Conservation (phyloP, 129 eudicot species). For the Pittosporum tobira region DNA sequence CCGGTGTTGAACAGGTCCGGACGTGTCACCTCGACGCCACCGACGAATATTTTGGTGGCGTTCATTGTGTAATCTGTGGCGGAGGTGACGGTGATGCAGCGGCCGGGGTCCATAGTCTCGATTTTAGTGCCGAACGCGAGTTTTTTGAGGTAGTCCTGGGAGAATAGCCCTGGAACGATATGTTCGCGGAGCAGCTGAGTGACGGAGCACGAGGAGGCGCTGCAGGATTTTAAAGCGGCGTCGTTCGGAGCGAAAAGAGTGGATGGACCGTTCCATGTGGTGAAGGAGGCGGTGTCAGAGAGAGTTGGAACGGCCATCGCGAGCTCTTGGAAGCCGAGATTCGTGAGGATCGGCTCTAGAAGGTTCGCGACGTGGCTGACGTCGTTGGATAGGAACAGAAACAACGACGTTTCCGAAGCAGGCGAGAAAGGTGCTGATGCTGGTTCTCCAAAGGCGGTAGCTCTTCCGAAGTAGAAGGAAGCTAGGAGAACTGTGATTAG, state of each 20-base stretch:
- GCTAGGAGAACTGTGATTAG: conserved; percentile 27
- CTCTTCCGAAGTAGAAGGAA: conserved; percentile 24
- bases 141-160: conserved; percentile 46
- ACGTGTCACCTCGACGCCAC: conserved; percentile 60
- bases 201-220: conserved; percentile 50
- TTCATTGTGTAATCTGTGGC: conserved; percentile 22
- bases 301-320: conserved; percentile 51
- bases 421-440: conserved; percentile 22
- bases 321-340: conserved; percentile 55
- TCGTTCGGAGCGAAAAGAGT: conserved; percentile 78
- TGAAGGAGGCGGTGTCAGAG: conserved; percentile 38
- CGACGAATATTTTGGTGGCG: conserved; percentile 45
- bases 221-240: conserved; percentile 51
- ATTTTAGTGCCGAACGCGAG: conserved; percentile 75
- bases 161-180: conserved; percentile 62
- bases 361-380: conserved; percentile 33
- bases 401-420: conserved; percentile 8
- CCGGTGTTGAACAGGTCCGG: conserved; percentile 68
- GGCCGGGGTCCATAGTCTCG: conserved; percentile 66
- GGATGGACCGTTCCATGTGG: conserved; percentile 48
- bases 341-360: conserved; percentile 46
- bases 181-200: conserved; percentile 60
- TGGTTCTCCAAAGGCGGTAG: too few relatives aligned
- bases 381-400: too few relatives aligned
- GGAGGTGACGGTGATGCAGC: conserved; percentile 71